Base-by-base conservation (phyloP, 129 eudicot species). In the Chrysanthemum makinoi region DNA sequence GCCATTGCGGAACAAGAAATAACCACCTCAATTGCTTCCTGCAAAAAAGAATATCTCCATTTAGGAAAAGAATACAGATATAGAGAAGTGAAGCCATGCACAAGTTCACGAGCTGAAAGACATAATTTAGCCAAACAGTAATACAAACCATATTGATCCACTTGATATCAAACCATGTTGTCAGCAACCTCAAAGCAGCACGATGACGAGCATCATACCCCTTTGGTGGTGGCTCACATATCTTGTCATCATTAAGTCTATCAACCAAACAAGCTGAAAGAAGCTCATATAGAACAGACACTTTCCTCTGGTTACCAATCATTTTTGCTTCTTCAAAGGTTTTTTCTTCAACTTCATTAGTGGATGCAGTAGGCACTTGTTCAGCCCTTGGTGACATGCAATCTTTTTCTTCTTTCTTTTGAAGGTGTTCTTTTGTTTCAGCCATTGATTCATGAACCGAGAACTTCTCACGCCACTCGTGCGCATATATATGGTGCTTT, bases 171-270 rank as follows among this genome's bases (percentile, higher is more conserved):
- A 95, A 88, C 99, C 99, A 95, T 7, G 96, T 80, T 35, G 96
- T 81, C 51, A 94, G 87, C 86, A 94, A 82, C 84, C 99, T 84
- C 81, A 94, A 73, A 75, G 99, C 99, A 78, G 83, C 94, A 30
- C 99, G 96, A 81, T 94, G 93, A 22, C 96, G 89, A 35, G 99
- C 96, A 84, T 94, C 96, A 75, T 94, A 94, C 22, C 97, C 99
- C 69, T 77, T 79, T 75, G 80, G 83, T 62, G 77, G 81, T 70
- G 77, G 70, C 57, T 71, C 73, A 52, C 79, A 43, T 24, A 74
- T 83, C 66, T 88, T 90, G n/a, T 73, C 78, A 75, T 80, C 86
- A 70, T 78, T 88, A 35, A 86, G 81, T 64, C 65, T 55, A 80
- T 74, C 55, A 28, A 97, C 91, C 33, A 95, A 84, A 80, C 97